Conservation (phyloP, 192 early-diverging fungal genomes). For the Powellomyces hirtus region DNA sequence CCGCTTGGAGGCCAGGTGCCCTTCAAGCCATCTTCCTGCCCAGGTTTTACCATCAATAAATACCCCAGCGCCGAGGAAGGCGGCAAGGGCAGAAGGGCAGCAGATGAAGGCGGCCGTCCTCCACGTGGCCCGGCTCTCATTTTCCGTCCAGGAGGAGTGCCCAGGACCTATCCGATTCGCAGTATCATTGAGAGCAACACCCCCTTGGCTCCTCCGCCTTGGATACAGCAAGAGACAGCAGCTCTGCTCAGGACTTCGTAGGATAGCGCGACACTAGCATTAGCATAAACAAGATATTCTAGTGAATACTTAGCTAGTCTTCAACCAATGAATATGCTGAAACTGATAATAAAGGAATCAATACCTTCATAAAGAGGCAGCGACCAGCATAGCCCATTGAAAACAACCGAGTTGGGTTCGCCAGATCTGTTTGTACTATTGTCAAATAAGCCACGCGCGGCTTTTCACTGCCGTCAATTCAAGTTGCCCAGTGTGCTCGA, state of each 20-base stretch:
- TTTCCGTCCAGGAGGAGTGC: slow-evolving; percentile 45
- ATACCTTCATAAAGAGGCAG: no score
- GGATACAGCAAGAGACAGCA: slow-evolving; percentile 27
- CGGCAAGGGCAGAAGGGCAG: not conserved
- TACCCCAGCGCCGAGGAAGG: slow-evolving; percentile 45
- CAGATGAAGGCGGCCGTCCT: slow-evolving; percentile 11
- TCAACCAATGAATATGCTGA: no score
- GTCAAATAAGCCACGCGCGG: no score
- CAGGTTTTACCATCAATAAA: slow-evolving; percentile 54
- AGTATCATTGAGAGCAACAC: slow-evolving; percentile 45
- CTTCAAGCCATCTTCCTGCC: slow-evolving; percentile 50
- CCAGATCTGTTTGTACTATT: no score
- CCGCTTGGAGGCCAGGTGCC: slow-evolving; percentile 16
- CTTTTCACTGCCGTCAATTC: no score
- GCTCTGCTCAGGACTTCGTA: not conserved
- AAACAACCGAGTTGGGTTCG: no score
- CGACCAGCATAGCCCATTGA: no score
- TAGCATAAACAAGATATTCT: no score
- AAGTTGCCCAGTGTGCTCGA: no score
- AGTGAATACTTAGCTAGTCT: no score
- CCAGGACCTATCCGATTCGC: slow-evolving; percentile 45
- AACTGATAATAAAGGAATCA: no score
- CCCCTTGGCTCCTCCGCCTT: slow-evolving; percentile 45
- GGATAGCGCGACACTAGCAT: not conserved
- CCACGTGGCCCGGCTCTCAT: slow-evolving; percentile 24